A percentile compares a stretch with the other conserved stretches of the same genome.
Evolutionary conservation across 2,329 filamentous ascomycete genomes (phyloP).

Genomic region (Sporothrix brunneoviolacea): DNA sequence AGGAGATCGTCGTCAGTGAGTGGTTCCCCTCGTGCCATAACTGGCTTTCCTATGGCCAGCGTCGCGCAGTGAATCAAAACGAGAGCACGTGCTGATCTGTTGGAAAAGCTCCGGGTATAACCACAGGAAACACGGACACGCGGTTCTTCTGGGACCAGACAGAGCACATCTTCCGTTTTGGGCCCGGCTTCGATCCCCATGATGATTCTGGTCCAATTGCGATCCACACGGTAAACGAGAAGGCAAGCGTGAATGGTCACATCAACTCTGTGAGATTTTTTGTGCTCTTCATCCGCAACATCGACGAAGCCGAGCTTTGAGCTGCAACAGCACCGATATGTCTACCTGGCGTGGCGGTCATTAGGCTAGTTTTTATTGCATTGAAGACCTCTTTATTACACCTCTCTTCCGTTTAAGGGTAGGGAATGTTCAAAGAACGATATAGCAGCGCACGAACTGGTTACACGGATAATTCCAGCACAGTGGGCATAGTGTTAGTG

Average conservation of each 20-base stretch:
- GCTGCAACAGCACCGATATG: too few species aligned
- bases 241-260: slow-evolving; percentile 28
- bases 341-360: too few species aligned
- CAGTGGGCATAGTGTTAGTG: too few species aligned
- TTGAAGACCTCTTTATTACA: too few species aligned
- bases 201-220: slow-evolving; percentile 21
- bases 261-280: slow-evolving; percentile 32
- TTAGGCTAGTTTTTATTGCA: too few species aligned
- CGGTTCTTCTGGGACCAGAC: slow-evolving; percentile 40
- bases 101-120: slow-evolving; percentile 38
- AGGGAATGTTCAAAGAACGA: too few species aligned
- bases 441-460: too few species aligned
- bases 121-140: slow-evolving; percentile 45
- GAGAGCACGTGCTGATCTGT: too few species aligned
- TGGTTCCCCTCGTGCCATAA: background rate
- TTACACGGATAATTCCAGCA: too few species aligned
- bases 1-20: slow-evolving; percentile 39
- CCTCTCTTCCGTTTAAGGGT: too few species aligned
- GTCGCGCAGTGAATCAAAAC: too few species aligned
- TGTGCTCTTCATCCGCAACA: slow-evolving; percentile 32
- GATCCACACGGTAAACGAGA: slow-evolving; percentile 36
- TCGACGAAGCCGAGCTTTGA: slow-evolving; percentile 31
- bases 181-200: slow-evolving; percentile 34
- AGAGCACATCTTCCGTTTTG: slow-evolving; percentile 42
- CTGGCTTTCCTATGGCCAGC: too few species aligned